A percentile compares a stretch with the other conserved stretches of the same genome.
Evolutionary conservation across 2,329 filamentous ascomycete genomes (phyloP).

Genomic region (Phialophora tarda): DNA sequence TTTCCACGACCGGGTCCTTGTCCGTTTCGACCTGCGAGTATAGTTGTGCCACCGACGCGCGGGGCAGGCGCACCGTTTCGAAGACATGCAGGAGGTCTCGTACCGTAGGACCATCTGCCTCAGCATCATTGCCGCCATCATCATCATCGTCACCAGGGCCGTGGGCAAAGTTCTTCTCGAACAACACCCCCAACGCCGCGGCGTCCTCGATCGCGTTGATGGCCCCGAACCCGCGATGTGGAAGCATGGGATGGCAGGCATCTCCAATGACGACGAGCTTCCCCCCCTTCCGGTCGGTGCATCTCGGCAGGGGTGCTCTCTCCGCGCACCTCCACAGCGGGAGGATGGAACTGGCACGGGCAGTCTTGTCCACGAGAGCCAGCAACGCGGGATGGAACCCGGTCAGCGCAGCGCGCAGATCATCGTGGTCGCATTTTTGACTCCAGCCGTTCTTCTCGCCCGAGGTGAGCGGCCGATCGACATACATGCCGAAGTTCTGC

Average conservation of each 20-base stretch:
- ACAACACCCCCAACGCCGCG: conserved; percentile 3
- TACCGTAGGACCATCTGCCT: background rate
- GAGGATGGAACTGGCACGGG: background rate
- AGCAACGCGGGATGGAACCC: conserved; percentile 3
- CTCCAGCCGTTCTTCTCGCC: background rate
- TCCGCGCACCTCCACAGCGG: conserved; percentile 11
- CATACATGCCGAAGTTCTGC: conserved; percentile 18
- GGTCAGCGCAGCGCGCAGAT: conserved; percentile 5
- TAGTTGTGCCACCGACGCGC: conserved; percentile 6
- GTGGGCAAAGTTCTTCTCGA: background rate
- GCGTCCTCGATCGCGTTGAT: conserved; percentile 17
- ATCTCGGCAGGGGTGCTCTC: conserved; percentile 2
- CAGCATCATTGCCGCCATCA: background rate
- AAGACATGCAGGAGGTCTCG: conserved; percentile 1
- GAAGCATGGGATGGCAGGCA: conserved; percentile 11
- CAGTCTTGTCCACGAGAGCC: background rate
- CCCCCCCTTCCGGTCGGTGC: background rate
- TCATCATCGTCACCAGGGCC: background rate
- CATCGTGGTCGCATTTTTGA: background rate
- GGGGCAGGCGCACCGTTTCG: conserved; percentile 5
- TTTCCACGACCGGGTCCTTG: conserved; percentile 6
- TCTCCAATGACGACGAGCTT: conserved; percentile 14
- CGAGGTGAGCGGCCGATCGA: background rate
- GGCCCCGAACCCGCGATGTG: conserved; percentile 13
- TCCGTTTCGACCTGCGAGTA: conserved; percentile 17